Conservation (phyloP, 1,284 basidiomycete species). For the Cystobasidium pallidum region DNA sequence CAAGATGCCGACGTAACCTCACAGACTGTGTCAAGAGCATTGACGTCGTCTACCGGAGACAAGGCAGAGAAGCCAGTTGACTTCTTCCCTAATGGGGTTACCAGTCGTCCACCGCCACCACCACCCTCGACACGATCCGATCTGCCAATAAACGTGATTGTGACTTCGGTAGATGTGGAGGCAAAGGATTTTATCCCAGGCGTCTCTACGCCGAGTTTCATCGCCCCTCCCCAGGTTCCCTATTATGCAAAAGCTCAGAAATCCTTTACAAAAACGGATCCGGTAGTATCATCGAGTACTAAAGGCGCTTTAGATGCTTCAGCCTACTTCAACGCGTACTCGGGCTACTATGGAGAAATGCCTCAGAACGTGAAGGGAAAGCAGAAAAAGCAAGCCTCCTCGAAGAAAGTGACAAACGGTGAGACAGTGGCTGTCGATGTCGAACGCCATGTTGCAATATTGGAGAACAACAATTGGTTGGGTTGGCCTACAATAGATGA, state of each 20-base stretch:
- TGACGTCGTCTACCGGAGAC: not conserved
- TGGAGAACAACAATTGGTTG: conserved; percentile 10
- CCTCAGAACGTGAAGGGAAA: not conserved
- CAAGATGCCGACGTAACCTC: not conserved
- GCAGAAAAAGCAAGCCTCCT: conserved; percentile 10
- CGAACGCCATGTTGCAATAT: not conserved
- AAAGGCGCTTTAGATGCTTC: not conserved
- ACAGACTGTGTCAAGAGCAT: not conserved
- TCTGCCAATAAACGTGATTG: conserved; percentile 46
- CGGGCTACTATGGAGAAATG: conserved; percentile 7
- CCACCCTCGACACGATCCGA: conserved; percentile 41
- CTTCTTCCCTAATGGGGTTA: conserved; percentile 9
- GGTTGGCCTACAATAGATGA: conserved; percentile 16
- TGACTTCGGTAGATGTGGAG: conserved; percentile 50
- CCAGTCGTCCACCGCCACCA: conserved; percentile 24
- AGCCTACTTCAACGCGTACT: conserved; percentile 12
- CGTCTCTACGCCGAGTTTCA: conserved; percentile 20
- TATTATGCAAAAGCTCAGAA: conserved; percentile 2
- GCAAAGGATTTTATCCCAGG: conserved; percentile 45
- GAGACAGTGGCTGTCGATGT: not conserved
- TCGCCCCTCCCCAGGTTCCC: conserved; percentile 42
- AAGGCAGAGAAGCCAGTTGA: not conserved
- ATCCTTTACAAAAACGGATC: not conserved
- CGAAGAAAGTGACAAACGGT: not conserved
- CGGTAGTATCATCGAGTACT: not conserved